Evolutionary conservation across 495 filamentous ascomycete genomes (phyloP).

Genomic region (Penicillium chermesinum): DNA sequence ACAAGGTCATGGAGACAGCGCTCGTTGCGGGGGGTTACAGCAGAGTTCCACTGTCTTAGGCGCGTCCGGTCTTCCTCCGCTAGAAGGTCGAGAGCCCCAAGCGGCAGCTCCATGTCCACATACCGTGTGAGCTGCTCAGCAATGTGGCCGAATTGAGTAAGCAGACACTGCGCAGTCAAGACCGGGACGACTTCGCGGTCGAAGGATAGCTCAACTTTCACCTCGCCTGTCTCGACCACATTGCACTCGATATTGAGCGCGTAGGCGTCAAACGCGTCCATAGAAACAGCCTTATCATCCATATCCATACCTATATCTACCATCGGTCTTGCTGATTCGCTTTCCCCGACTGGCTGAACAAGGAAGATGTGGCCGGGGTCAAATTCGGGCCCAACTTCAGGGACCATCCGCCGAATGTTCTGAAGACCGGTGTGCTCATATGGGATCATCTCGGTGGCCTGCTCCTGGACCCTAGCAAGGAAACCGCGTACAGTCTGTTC

Average conservation of each 20-base stretch:
- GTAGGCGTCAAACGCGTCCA: background rate
- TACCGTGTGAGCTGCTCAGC: background rate
- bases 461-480: conserved; percentile 23
- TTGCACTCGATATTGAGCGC: background rate
- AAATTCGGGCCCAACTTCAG: background rate
- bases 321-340: no score
- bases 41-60: background rate
- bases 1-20: conserved; percentile 33
- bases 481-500: background rate
- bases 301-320: no score
- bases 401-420: conserved; percentile 46
- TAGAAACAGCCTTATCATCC: background rate
- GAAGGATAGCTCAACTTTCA: background rate
- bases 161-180: background rate
- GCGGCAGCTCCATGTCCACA: background rate
- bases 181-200: background rate
- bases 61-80: background rate
- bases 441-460: conserved; percentile 29
- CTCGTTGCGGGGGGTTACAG: background rate
- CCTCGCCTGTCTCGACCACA: background rate
- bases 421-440: conserved; percentile 42
- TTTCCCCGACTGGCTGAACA: background rate
- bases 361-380: background rate
- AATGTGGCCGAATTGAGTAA: background rate
- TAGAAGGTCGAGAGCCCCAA: background rate